These are phyloP conservation scores for Mollisiaceae sp. DNA, from an alignment of 2,329 filamentous ascomycete species.

Conservation along the genomic window DNA sequence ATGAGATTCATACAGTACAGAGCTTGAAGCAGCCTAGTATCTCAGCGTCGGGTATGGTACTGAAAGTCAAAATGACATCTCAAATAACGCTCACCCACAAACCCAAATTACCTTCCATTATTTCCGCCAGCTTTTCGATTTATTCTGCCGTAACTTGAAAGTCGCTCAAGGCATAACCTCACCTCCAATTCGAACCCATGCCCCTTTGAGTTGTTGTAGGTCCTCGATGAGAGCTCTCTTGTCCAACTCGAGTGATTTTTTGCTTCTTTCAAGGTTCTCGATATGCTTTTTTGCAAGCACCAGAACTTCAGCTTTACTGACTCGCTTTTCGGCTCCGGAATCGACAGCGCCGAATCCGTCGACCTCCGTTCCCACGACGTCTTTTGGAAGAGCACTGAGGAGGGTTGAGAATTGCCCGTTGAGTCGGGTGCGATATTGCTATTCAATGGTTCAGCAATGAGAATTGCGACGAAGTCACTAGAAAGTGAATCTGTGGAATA, in stretches of 20 bases:
- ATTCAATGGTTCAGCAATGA: background rate
- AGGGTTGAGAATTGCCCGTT: constrained; percentile 17
- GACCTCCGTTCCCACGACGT: background rate
- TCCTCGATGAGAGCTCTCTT: constrained; percentile 9
- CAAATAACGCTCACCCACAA: background rate
- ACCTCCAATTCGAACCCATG: constrained; percentile 14
- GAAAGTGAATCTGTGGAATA: too few relatives aligned
- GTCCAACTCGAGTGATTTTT: constrained; percentile 1
- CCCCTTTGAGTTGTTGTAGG: constrained; percentile 11
- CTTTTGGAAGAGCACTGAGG: constrained; percentile 1
- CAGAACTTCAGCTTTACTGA: constrained; percentile 20
- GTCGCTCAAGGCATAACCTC: constrained; percentile 7
- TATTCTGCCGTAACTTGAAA: background rate
- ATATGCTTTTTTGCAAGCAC: constrained; percentile 14
- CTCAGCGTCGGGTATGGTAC: background rate
- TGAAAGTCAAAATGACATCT: background rate
- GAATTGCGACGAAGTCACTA: background rate
- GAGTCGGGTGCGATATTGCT: constrained; percentile 17
- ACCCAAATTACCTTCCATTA: background rate
- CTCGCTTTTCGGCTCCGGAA: constrained; percentile 7
- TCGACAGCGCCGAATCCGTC: background rate
- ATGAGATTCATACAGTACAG: background rate
- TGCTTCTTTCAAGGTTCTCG: constrained; percentile 9
- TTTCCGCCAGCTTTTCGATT: background rate
- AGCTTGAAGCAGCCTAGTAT: background rate